These are phyloP conservation scores for Asclepias syriaca DNA, from an alignment of 257 asterid genomes.

Conservation along the genomic window DNA sequence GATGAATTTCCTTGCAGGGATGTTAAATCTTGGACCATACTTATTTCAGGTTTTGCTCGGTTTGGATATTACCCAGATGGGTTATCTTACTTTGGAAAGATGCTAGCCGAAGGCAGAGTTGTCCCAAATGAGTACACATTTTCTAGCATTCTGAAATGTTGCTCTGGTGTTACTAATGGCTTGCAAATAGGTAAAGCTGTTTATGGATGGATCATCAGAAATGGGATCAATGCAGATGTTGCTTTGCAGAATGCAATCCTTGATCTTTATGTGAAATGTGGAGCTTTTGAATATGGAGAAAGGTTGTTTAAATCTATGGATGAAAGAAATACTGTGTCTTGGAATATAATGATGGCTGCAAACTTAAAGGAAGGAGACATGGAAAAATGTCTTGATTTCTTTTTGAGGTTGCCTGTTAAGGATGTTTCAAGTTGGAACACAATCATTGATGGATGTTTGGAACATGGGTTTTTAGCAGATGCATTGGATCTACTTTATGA, in stretches of 20 bases:
- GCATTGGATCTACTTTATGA: conserved; percentile 49
- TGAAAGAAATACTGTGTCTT: conserved; percentile 46
- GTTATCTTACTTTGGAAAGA: conserved; percentile 39
- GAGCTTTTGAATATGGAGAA: conserved; percentile 31
- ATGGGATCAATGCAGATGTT: conserved; percentile 38
- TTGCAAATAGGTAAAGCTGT: conserved; percentile 43
- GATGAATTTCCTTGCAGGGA: conserved; percentile 62
- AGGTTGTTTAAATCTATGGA: conserved; percentile 46
- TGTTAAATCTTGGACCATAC: conserved; percentile 68
- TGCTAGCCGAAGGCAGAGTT: conserved; percentile 48
- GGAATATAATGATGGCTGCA: conserved; percentile 76
- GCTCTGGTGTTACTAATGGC: conserved; percentile 35
- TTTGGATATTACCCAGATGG: conserved; percentile 37
- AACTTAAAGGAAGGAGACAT: conserved; percentile 37
- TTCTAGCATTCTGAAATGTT: conserved; percentile 59
- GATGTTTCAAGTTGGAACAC: conserved; percentile 75
- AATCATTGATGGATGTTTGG: conserved; percentile 54
- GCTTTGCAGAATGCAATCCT: conserved; percentile 62
- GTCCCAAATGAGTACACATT: conserved; percentile 61
- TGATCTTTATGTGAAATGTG: conserved; percentile 58
- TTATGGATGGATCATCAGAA: conserved; percentile 56
- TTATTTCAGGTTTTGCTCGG: conserved; percentile 53
- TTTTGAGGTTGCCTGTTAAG: conserved; percentile 52
- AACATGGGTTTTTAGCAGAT: conserved; percentile 33
- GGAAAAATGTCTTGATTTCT: conserved; percentile 37